Percentiles rank a stretch among this genome's conserved stretches.
These are phyloP conservation scores for Melastoma malabathricum DNA, from an alignment of 345 rosid genomes.

Conservation along the genomic window DNA sequence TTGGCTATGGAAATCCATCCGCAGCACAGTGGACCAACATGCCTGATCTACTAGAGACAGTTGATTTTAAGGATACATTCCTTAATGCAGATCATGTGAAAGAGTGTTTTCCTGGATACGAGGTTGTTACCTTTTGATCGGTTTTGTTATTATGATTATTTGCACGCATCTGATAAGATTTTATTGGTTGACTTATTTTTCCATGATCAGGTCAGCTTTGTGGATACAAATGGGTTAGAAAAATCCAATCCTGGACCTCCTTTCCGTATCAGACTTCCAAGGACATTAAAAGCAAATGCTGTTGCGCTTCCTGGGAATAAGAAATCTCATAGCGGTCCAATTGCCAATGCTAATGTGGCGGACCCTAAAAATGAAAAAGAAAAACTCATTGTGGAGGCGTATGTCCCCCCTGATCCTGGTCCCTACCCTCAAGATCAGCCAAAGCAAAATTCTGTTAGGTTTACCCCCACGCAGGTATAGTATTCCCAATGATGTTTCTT, in stretches of 20 bases:
- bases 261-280: constrained; percentile 67
- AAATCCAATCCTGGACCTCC: constrained; percentile 65
- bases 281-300: constrained; percentile 44
- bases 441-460: constrained; percentile 82
- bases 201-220: constrained; percentile 50
- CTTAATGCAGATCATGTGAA: constrained; percentile 64
- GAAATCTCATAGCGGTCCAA: constrained; percentile 27
- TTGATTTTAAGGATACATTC: constrained; percentile 94
- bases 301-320: constrained; percentile 76
- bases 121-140: constrained; percentile 27
- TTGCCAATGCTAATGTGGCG: constrained; percentile 32
- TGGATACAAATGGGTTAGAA: constrained; percentile 54
- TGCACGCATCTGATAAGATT: background rate
- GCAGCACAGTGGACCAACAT: constrained; percentile 98
- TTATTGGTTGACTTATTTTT: constrained; percentile 2
- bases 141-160: constrained; percentile 2
- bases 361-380: constrained; percentile 44
- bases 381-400: constrained; percentile 75
- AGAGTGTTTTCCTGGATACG: constrained; percentile 60
- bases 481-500: no score
- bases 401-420: constrained; percentile 90
- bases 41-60: constrained; percentile 81
- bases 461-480: constrained; percentile 84
- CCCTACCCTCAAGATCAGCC: constrained; percentile 99
- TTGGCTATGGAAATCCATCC: constrained; percentile 98